These are phyloP conservation scores for Pharus latifolius DNA, from an alignment of 176 grass and related monocot species.

Conservation along the genomic window DNA sequence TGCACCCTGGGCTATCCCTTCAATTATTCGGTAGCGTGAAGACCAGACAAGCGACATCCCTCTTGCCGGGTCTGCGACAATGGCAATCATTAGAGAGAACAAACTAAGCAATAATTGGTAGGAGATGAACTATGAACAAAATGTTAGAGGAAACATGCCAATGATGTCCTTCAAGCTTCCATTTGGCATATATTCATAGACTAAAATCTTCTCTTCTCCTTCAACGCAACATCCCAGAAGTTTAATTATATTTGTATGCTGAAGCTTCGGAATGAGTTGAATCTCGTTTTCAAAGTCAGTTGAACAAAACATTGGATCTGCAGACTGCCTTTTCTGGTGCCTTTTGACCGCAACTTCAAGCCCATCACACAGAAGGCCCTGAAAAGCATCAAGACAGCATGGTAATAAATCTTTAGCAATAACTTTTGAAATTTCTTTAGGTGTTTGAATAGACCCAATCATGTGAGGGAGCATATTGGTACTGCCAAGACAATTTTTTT, in stretches of 20 bases:
- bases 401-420: too few species aligned
- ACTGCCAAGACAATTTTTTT: too few species aligned
- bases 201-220: not conserved
- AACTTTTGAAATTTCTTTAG: too few species aligned
- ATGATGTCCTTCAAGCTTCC: not conserved
- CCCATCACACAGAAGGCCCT: not conserved
- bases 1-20: not conserved
- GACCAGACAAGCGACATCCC: not conserved
- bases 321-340: too few species aligned
- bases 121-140: too few species aligned
- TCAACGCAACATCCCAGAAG: not conserved
- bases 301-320: too few species aligned
- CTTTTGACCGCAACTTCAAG: not conserved
- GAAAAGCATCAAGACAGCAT: not conserved
- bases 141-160: not conserved
- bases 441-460: too few species aligned
- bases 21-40: not conserved
- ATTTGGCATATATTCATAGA: slow-evolving; percentile 3
- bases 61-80: not conserved
- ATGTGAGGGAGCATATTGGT: too few species aligned
- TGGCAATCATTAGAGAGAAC: not conserved
- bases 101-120: not conserved
- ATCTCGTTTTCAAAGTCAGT: not conserved
- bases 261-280: not conserved
- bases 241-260: not conserved